These are phyloP conservation scores for Arctium lappa DNA, from an alignment of 129 eudicot genomes.

Conservation along the genomic window DNA sequence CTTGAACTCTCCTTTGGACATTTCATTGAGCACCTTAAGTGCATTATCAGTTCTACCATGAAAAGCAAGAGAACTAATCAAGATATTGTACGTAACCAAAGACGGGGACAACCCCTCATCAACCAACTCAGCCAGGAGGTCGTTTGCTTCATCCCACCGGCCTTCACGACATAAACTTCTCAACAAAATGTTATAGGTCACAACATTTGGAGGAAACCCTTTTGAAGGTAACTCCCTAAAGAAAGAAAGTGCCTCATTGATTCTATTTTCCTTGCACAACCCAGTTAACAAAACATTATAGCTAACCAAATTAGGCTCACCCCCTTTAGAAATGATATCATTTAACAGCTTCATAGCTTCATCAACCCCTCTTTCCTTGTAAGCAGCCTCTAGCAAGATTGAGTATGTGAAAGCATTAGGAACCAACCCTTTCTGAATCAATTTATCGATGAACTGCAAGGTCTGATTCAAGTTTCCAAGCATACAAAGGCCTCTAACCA, in stretches of 20 bases:
- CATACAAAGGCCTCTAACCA: constrained; percentile 77
- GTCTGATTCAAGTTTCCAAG: constrained; percentile 58
- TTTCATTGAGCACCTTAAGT: constrained; percentile 55
- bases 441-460: constrained; percentile 57
- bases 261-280: constrained; percentile 69
- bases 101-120: constrained; percentile 62
- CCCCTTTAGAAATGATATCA: constrained; percentile 61
- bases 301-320: constrained; percentile 76
- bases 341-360: constrained; percentile 71
- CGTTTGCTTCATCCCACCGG: constrained; percentile 76
- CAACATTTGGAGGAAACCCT: constrained; percentile 76
- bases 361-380: constrained; percentile 70
- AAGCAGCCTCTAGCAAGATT: constrained; percentile 79
- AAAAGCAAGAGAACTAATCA: constrained; percentile 63
- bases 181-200: constrained; percentile 71
- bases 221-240: constrained; percentile 66
- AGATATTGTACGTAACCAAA: constrained; percentile 60
- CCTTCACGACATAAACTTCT: constrained; percentile 69
- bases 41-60: constrained; percentile 82
- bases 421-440: constrained; percentile 57
- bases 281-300: constrained; percentile 81
- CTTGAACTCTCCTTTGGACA: constrained; percentile 49
- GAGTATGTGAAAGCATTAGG: constrained; percentile 77
- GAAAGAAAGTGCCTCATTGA: constrained; percentile 64
- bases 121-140: constrained; percentile 69